Evolutionary conservation across 768 basidiomycete genomes (phyloP), one percentile per base, ranked within the genome.

Genomic region (Cystobasidiopsis lactophilus): DNA sequence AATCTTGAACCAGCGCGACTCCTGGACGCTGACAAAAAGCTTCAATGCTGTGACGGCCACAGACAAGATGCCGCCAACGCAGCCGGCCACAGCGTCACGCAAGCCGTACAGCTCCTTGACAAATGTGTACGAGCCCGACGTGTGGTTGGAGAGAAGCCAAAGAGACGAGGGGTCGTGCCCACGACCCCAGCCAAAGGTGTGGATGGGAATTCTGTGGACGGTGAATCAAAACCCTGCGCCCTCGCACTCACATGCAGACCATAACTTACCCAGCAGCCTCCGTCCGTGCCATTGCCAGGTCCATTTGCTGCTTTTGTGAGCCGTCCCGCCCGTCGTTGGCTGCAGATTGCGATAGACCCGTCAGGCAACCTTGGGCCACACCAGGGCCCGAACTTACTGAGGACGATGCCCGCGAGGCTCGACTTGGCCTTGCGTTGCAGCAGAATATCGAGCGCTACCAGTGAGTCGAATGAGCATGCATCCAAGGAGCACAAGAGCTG

Each of bases 81-180:
- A 86, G 3, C 93, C 93, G 4, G 89, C 85, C 30, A 98, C 74
- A 57, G 86, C 82, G 61, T 82, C 79, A 23, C 84, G 78, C 29
- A 96, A 77, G 66, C 95, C 85, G 65, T 95, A 66, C 82, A 89
- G 95, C 64, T 93, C 91, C 68, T 83, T 84, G 56, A 95, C 86
- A 61, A 93, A 98, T 3, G 89, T 95, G 69, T 96, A 96, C 4
- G 29, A 27, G 11, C 24, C 93, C 58, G 77, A 77, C 2, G 93
- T 95, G 66, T 96, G 88, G 66, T 95, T 96, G 10, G 89, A 95
- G 75, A 98, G 89, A 43, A 96, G 77, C 93, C 93, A 96, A 31
- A 98, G 75, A 5, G 88, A 91, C 14, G 85, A 85, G 18, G 93
- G 93, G 66, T 96, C 93, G 64, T 96, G 93, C 16, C 85, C 83